Conservation (phyloP, 225 moss, liverwort and hornwort species). For the Ulota crispa region DNA sequence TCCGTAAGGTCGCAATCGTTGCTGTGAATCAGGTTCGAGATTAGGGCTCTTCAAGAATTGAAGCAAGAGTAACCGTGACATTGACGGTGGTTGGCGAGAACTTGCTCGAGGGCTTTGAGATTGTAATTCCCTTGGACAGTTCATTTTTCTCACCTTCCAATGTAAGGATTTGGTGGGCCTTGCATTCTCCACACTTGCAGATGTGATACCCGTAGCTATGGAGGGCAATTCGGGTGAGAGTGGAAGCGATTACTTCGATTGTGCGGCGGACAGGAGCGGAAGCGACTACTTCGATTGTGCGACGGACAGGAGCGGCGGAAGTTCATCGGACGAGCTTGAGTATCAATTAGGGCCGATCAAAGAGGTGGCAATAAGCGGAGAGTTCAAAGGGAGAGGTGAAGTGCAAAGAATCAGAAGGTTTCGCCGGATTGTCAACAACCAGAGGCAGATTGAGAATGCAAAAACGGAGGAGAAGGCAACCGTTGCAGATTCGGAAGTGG, state of each 20-base stretch:
- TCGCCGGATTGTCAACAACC: constrained; percentile 15
- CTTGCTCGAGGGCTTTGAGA: background rate
- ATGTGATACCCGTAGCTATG: constrained; percentile 15
- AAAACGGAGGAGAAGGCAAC: background rate
- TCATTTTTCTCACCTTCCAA: background rate
- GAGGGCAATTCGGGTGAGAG: constrained; percentile 22
- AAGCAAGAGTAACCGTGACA: background rate
- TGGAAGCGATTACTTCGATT: constrained; percentile 43
- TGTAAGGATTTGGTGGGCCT: constrained; percentile 6
- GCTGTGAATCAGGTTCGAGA: background rate
- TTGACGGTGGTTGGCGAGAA: background rate
- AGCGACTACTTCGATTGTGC: constrained; percentile 45
- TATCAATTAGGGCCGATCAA: background rate
- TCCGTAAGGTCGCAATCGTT: background rate
- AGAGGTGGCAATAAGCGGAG: background rate
- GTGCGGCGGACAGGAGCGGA: constrained; percentile 35
- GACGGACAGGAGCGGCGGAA: constrained; percentile 41
- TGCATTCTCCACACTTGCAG: background rate
- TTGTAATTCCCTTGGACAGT: background rate
- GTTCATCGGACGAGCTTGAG: constrained; percentile 43
- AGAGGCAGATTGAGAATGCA: constrained; percentile 17
- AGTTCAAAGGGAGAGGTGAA: constrained; percentile 13
- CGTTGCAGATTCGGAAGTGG: constrained; percentile 4
- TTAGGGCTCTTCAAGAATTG: background rate
- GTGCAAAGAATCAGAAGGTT: constrained; percentile 39